Conservation (phyloP, 73 alveolate genomes). For the Paramecium biaurelia region DNA sequence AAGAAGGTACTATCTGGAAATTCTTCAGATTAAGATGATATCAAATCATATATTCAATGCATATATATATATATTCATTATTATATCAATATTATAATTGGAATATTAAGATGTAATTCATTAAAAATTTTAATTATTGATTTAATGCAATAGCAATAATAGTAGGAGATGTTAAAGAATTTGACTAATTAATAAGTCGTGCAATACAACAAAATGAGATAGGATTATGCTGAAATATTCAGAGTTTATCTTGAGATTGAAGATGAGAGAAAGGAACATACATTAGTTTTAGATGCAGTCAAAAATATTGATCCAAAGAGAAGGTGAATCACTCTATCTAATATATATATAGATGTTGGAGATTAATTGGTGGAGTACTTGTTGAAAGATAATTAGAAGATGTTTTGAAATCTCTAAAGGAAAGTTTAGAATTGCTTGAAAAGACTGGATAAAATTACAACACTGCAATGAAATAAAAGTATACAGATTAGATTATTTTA, state of each 20-base stretch:
- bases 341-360: constrained; percentile 62
- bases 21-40: constrained; percentile 41
- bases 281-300: constrained; percentile 78
- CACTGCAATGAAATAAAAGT: constrained; percentile 55
- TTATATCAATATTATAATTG: background rate
- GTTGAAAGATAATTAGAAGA: constrained; percentile 78
- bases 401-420: constrained; percentile 70
- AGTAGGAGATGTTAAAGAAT: background rate
- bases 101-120: background rate
- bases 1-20: constrained; percentile 38
- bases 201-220: constrained; percentile 52
- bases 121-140: constrained; percentile 11
- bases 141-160: background rate
- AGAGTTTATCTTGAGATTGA: constrained; percentile 64
- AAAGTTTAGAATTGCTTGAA: constrained; percentile 66
- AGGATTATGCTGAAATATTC: constrained; percentile 60
- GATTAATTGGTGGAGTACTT: constrained; percentile 84
- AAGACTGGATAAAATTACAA: constrained; percentile 54
- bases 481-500: background rate
- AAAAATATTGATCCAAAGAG: constrained; percentile 74
- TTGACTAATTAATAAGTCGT: constrained; percentile 24
- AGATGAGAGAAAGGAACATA: constrained; percentile 70
- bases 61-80: background rate
- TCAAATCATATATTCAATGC: background rate
- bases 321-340: constrained; percentile 57